Conservation (phyloP, 2,329 filamentous ascomycete genomes). For the Monilinia fructigena region DNA sequence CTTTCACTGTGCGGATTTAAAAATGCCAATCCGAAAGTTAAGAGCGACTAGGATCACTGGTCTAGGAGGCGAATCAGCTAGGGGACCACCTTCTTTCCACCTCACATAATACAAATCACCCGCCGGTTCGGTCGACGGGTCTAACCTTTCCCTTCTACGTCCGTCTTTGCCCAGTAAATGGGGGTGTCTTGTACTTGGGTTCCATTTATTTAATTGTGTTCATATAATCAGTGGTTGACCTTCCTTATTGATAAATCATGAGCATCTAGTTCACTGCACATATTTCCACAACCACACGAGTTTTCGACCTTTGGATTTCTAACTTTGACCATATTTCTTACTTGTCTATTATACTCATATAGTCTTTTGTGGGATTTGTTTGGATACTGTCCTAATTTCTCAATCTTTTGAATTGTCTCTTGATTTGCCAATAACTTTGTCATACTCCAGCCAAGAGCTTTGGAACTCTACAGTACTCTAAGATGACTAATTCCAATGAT, state of each 20-base stretch:
- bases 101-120: slow-evolving; percentile 17
- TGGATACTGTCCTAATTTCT: neutral
- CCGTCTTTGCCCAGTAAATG: neutral
- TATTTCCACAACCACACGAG: neutral
- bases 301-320: neutral
- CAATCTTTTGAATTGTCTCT: neutral
- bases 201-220: slow-evolving; percentile 11
- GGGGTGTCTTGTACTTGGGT: neutral
- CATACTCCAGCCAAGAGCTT: neutral
- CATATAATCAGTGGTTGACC: slow-evolving; percentile 8
- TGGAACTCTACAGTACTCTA: neutral
- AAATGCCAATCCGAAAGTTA: neutral
- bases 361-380: too few species aligned
- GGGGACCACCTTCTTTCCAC: neutral
- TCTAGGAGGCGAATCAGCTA: neutral
- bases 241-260: slow-evolving; percentile 3
- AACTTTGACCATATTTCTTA: neutral
- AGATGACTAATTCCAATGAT: neutral
- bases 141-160: neutral
- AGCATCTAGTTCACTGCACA: neutral
- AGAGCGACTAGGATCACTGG: neutral
- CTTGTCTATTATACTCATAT: neutral
- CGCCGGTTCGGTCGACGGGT: slow-evolving; percentile 10
- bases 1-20: slow-evolving; percentile 9
- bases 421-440: neutral